Base-by-base conservation (phyloP, 2,329 filamentous ascomycete species). In the Didymella segeticola region DNA sequence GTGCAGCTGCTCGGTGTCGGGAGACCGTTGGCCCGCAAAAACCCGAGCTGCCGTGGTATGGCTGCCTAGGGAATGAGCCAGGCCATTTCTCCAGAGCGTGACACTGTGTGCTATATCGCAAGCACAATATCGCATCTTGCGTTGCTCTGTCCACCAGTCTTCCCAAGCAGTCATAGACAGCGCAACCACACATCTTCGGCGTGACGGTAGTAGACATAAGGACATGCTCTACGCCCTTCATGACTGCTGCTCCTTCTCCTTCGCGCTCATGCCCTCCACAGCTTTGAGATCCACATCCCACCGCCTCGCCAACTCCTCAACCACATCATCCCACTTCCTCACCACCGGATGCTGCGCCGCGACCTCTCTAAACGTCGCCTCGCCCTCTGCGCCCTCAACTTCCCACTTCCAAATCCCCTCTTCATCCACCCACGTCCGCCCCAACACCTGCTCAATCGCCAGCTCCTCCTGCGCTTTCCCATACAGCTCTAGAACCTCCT, bases 341-440 rank as follows among this genome's bases (percentile, higher is more conserved):
- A 92, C 70, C 43, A 91, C 61, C 30, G 90, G 90, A 73, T 93
- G 90, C 22, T 84, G 82, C 31, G 77, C 78, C 1, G 88, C 89
- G 38, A 92, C 70, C 46, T 72, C 71, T 33, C 63, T 63, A 26
- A 75, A 70, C 15, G 71, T 75, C 11, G 72, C 64, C n/a, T 73
- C 71, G 1, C 64, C 69, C 12, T 74, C 72, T 5, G 59, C 47
- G 5, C 66, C 70, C 4, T 62, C 52, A 25, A 89, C 82, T 1
- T 82, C 76, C 70, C 83, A 93, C 63, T 77, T 86, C 88, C 89
- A 92, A 31, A 86, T 84, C 0, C 89, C 90, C 67, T 91, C 88
- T 10, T 82, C 76, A 3, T 83, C 83, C 79, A 90, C 90, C 73
- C 83, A 91, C n/a, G 84, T 79, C 17, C 77, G 67, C 1, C 80